phyloP scores from a whole-genome alignment of 108 stramenopile species.

The Aureococcus anophagefferens region DNA sequence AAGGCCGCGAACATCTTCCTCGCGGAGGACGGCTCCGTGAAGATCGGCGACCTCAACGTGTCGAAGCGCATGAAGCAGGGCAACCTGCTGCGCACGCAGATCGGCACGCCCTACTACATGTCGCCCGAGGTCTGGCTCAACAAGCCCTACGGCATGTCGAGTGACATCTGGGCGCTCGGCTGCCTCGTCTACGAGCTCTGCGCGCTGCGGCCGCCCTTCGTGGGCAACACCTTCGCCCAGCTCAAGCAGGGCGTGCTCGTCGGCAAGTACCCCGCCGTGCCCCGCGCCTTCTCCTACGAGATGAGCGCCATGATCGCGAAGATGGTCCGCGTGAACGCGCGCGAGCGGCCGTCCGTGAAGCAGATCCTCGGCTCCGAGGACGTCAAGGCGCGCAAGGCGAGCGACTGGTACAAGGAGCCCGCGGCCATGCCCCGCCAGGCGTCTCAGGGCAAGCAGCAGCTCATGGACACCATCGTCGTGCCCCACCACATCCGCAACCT shows the following conservation, averaged over 20 bases:
- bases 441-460: constrained; percentile 2
- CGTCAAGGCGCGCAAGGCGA: background rate
- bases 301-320: constrained; percentile 9
- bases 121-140: constrained; percentile 48
- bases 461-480: constrained; percentile 13
- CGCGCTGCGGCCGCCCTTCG: constrained; percentile 31
- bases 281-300: constrained; percentile 9
- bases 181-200: constrained; percentile 45
- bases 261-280: constrained; percentile 20
- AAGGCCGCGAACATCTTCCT: constrained; percentile 58
- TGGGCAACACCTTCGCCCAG: constrained; percentile 23
- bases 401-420: constrained; percentile 2
- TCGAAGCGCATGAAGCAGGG: constrained; percentile 30
- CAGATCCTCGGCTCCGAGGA: constrained; percentile 15
- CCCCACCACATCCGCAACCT: constrained; percentile 3
- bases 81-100: constrained; percentile 36
- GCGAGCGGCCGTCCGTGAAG: constrained; percentile 7
- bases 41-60: constrained; percentile 35
- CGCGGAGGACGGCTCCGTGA: constrained; percentile 11
- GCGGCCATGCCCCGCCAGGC: background rate
- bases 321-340: constrained; percentile 15
- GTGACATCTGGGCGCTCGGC: constrained; percentile 55
- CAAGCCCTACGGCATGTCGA: constrained; percentile 42
- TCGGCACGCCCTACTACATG: constrained; percentile 63
- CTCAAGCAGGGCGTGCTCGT: constrained; percentile 19